Evolutionary conservation across 2,329 filamentous ascomycete genomes (phyloP), one percentile per base, ranked within the genome.

Genomic region (Aspergillus terreus): DNA sequence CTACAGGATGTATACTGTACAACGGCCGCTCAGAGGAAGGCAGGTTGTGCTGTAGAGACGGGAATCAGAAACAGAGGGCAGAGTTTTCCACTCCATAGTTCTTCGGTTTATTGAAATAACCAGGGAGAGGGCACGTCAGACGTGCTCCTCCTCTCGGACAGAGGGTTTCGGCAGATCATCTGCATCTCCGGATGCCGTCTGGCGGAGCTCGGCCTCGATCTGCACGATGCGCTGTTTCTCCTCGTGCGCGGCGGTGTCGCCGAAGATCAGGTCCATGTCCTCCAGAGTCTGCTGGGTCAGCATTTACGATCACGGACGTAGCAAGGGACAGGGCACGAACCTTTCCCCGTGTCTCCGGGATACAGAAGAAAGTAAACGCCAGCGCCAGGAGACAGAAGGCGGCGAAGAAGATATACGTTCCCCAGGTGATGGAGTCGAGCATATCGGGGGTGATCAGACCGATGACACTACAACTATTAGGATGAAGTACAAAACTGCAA

Each of bases 221-320:
- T 66, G 64, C 41, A 68, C 65, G 45, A 72, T 71, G 25, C 69
- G 65, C 49, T 66, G 56, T 54, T 71, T 68, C 49, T 73, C 71
- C 54, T 72, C 64, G 25, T 72, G 63, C 1, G 67, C 68, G 14
- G 60, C 62, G 1, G 63, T 71, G 45, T 75, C 72, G 2, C 69
- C 69, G 49, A 75, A 75, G 32, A 74, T 71, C 35, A 71, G 70
- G 42, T 82, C 79, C 73, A 83, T 81, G 53, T 83, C 75, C 62
- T 83, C 80, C 11, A 84, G 72, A 4, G 75, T 82, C 58, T 70
- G 12, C 12, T 12, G 11, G n/a, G 25, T 30, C 27, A 33, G 30
- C 11, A 10, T 45, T 11, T 7, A 23, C 17, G 23, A 19, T 15
- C 15, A 14, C 21, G 27, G 12, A 30, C 14, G 38, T 17, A 44